These are phyloP conservation scores for Cyclaneusma minus DNA, from an alignment of 2,329 filamentous ascomycete species.

Conservation along the genomic window DNA sequence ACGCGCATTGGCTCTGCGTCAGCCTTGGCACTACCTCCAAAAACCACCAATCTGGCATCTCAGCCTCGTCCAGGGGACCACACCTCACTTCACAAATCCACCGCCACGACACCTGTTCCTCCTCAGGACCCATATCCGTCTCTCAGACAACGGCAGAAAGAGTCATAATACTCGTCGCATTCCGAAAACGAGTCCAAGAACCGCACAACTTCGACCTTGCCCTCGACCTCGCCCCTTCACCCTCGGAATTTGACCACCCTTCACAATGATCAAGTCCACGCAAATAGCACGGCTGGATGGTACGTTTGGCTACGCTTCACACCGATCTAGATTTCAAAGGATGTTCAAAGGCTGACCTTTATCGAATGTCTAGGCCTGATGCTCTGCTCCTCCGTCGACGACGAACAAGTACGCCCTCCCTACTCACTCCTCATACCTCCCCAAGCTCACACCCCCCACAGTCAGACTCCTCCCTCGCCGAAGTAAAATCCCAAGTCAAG, in stretches of 20 bases:
- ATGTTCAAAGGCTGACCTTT: slow-evolving; percentile 12
- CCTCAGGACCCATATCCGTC: neutral
- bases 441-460: slow-evolving; percentile 14
- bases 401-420: slow-evolving; percentile 47
- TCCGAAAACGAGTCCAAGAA: slow-evolving; percentile 1
- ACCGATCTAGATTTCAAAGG: no score
- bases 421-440: slow-evolving; percentile 1
- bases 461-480: slow-evolving; percentile 60
- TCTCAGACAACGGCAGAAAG: neutral
- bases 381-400: slow-evolving; percentile 87
- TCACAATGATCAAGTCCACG: slow-evolving; percentile 61
- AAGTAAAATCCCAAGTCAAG: slow-evolving; percentile 84
- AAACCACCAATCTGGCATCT: no score
- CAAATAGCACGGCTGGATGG: slow-evolving; percentile 91
- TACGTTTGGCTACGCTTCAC: slow-evolving; percentile 21
- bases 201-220: no score
- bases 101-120: slow-evolving; percentile 1
- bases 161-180: neutral
- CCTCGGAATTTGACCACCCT: no score
- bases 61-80: neutral
- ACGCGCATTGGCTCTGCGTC: no score
- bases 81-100: neutral
- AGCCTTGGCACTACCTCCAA: no score
- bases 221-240: no score
- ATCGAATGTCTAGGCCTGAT: slow-evolving; percentile 54